Evolutionary conservation across 1,284 basidiomycete species (phyloP), one percentile per base, ranked within the genome.

Genomic region (Austroboletus niveus): DNA sequence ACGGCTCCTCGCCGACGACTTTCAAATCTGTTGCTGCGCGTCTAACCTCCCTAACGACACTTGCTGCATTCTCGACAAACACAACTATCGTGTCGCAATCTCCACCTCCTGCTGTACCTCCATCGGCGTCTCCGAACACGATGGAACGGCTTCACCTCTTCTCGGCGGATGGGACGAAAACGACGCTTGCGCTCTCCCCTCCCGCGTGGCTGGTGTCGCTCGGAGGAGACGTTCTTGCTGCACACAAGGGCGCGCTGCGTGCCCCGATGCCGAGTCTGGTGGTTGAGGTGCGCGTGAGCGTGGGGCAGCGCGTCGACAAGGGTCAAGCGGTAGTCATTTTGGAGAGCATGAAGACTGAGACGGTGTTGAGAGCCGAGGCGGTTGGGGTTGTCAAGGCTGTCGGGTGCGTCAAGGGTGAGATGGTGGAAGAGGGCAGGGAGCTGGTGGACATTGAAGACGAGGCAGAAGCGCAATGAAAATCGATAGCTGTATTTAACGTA

Each of bases 301-400:
- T 80, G 4, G 94, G 92, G 1, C 86, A 94, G 52, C 72, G 69
- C 36, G 89, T 96, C n/a, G 81, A 84, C 66, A 82, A 81, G 66
- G 92, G 91, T 0, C 87, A 94, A 64, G 82, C 82, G 8, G 77
- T 92, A 11, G 84, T 94, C 30, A 84, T 96, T 20, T 71, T 96
- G 60, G 94, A 96, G 74, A 94, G 92, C 63, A 97, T 96, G 94
- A 97, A 97, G 81, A 95, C 92, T 57, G 93, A 94, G 75, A 95
- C 89, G 46, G 89, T 90, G 41, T 68, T 97, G 60, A 78, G 92
- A 53, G 84, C 90, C 11, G 78, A 81, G 51, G 75, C 75, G 6
- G 75, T 77, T 41, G 93, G 91, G 10, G 74, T 84, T 8, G 84
- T 95, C 3, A 82, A 76, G 58, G 75, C 77, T 38, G 80, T 95